These are phyloP conservation scores for Suillus lakei DNA, from an alignment of 768 basidiomycete genomes.

Conservation along the genomic window DNA sequence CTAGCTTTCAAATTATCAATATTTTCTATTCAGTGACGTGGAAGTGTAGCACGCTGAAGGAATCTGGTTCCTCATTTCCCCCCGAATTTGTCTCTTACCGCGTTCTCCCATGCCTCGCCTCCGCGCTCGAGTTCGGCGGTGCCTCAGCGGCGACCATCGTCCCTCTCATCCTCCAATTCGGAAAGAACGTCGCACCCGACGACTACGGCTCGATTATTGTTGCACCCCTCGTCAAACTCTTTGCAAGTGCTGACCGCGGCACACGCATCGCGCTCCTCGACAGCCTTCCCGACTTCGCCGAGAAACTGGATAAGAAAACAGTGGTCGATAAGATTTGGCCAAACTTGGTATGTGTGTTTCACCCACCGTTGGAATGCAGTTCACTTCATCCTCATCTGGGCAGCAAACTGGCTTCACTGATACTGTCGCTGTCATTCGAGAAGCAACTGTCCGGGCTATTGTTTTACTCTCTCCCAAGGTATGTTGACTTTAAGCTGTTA, in stretches of 20 bases:
- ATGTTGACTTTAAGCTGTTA: conserved; percentile 8
- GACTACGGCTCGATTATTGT: conserved; percentile 75
- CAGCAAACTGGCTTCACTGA: conserved; percentile 97
- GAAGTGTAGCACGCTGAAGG: conserved; percentile 71
- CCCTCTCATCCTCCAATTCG: conserved; percentile 83
- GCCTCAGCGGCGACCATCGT: conserved; percentile 77
- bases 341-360: conserved; percentile 62
- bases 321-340: conserved; percentile 94
- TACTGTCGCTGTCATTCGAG: conserved; percentile 91
- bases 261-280: conserved; percentile 94
- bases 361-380: neutral
- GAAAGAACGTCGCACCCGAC: conserved; percentile 67
- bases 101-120: conserved; percentile 85
- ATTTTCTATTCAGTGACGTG: neutral
- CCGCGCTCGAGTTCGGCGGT: conserved; percentile 80
- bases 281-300: conserved; percentile 79
- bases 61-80: conserved; percentile 81
- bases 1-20: neutral
- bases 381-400: neutral
- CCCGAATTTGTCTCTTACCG: conserved; percentile 83
- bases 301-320: conserved; percentile 83
- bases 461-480: conserved; percentile 87
- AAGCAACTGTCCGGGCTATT: conserved; percentile 91
- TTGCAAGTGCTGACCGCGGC: conserved; percentile 88
- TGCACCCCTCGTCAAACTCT: conserved; percentile 83